Percentiles rank a stretch among this genome's conserved stretches.
Conservation (phyloP, 805 yeast species). For the Candida nemodendra region DNA sequence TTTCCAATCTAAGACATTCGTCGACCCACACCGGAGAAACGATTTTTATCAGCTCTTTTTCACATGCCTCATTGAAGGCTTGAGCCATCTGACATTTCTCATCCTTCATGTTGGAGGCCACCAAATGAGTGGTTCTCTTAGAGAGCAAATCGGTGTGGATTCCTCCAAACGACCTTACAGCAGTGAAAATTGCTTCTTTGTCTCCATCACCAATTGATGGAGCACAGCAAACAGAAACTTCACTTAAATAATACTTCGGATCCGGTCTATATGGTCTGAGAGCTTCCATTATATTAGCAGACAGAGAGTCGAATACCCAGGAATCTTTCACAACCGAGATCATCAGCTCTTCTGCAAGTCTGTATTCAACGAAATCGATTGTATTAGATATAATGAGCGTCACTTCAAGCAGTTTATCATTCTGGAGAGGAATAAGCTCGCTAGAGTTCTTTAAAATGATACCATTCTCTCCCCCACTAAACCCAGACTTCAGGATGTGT, state of each 20-base stretch:
- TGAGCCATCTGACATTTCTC: conserved; percentile 42
- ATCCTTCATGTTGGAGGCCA: conserved; percentile 52
- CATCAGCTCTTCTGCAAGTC: conserved; percentile 47
- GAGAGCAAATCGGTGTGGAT: conserved; percentile 61
- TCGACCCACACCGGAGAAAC: conserved; percentile 83
- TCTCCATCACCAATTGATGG: conserved; percentile 58
- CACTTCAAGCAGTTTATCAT: conserved; percentile 15
- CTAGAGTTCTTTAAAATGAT: conserved; percentile 15
- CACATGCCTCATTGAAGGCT: conserved; percentile 27
- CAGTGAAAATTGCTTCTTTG: conserved; percentile 64
- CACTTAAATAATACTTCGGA: conserved; percentile 61
- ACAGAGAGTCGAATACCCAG: conserved; percentile 57
- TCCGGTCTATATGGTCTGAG: conserved; percentile 69
- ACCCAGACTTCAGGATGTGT: conserved; percentile 19
- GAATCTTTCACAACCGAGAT: conserved; percentile 62
- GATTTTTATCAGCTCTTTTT: conserved; percentile 46
- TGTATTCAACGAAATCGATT: conserved; percentile 51
- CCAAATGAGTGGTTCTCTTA: conserved; percentile 73
- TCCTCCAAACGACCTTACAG: conserved; percentile 77
- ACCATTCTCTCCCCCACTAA: conserved; percentile 11
- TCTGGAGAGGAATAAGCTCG: conserved; percentile 12
- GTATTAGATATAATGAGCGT: conserved; percentile 55
- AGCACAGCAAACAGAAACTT: conserved; percentile 50
- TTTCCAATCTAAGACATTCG: conserved; percentile 56
- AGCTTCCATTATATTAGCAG: conserved; percentile 42